These are phyloP conservation scores for Teratosphaeria zuluensis DNA, from an alignment of 2,329 filamentous ascomycete species.

Conservation along the genomic window DNA sequence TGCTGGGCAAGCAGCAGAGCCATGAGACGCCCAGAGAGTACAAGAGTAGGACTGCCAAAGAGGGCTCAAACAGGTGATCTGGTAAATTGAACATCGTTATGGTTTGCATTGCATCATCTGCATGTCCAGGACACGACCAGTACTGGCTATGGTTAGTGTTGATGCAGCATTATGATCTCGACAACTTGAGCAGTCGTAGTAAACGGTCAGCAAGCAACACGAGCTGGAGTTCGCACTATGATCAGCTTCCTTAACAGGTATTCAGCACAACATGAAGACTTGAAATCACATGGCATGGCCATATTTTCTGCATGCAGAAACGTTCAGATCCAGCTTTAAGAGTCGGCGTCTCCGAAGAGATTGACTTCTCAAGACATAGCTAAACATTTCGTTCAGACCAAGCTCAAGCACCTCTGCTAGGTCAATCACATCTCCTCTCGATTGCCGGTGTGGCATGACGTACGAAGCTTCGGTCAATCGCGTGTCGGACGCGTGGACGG, in stretches of 20 bases:
- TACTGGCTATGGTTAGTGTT: too few relatives aligned
- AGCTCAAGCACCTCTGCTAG: background rate
- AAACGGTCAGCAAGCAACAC: too few relatives aligned
- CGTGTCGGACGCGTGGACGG: background rate
- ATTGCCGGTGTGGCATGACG: background rate
- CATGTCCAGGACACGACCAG: too few relatives aligned
- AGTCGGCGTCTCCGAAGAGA: background rate
- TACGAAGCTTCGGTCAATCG: background rate
- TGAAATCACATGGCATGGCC: too few relatives aligned
- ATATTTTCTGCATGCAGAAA: too few relatives aligned
- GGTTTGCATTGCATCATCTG: background rate
- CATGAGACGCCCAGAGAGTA: constrained; percentile 83
- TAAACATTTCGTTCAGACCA: background rate
- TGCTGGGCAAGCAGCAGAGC: constrained; percentile 39
- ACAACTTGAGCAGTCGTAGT: too few relatives aligned
- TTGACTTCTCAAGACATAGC: background rate
- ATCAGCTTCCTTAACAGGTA: too few relatives aligned
- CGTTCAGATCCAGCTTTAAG: background rate
- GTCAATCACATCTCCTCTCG: too few relatives aligned
- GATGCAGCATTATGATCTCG: too few relatives aligned
- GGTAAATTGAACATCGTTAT: background rate
- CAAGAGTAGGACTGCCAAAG: constrained; percentile 48
- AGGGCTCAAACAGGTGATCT: background rate
- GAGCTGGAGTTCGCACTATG: too few relatives aligned
- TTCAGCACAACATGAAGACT: too few relatives aligned